Base-by-base conservation (phyloP, 2,329 filamentous ascomycete genomes). In the Ceratocystis albifundus region DNA sequence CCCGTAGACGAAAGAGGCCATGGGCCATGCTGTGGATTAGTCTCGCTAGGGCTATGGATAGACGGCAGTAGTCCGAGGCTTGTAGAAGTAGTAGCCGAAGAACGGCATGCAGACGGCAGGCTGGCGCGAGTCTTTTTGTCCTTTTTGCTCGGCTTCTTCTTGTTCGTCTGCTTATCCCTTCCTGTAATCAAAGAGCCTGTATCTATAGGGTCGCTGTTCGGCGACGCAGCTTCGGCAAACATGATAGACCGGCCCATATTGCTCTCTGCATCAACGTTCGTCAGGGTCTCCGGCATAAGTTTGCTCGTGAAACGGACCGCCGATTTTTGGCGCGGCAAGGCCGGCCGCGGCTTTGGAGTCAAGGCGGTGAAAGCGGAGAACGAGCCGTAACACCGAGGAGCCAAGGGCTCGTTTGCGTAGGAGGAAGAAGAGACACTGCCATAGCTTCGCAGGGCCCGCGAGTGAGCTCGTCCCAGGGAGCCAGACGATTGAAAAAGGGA, bases 301-400 rank as follows among this genome's bases (percentile, higher is more conserved):
- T 84, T 84, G 63, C 87, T 91, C 0, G 86, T 87, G 73, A 93
- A 93, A 46, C 84, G 83, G 57, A 82, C 76, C 1, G 80, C 71
- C 0, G 77, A 84, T 25, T 80, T 77, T 65, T 84, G 80, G 4
- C 81, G 76, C 1, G 82, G 81, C 7, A 82, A 74, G 15, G 75
- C 74, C 5, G 82, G 83, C 36, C 79, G 77, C 63, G 61, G 15
- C 10, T 30, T 46, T 12, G 25, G n/a, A 12, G 55, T 44, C 41
- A 65, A 6, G 3, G 64, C 45, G 3, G 55, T 61, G 12, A 36
- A 61, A 2, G 64, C 44, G 55, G 64, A 65, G 7, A 65, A 59
- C 2, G 64, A 65, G 12, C 64, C 64, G 28, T 65, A 65, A 15
- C 50, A 65, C n/a, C 74, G 59, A 2, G 68, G n/a, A 25, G 68